Conservation (phyloP, 2,329 filamentous ascomycete genomes). For the Aspergillus niger region DNA sequence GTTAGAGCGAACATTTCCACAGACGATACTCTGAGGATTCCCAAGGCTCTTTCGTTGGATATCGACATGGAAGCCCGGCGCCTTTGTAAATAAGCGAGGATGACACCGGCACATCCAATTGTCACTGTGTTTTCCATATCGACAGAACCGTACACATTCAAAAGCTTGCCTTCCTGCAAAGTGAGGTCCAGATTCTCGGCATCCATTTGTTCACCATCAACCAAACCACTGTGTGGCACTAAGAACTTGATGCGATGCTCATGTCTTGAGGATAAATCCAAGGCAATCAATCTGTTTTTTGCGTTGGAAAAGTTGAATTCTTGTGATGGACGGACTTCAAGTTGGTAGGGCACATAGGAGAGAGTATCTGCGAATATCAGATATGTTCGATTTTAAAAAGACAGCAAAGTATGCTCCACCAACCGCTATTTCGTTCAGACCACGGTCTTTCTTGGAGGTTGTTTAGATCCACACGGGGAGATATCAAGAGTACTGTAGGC, state of each 20-base stretch:
- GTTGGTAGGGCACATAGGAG: constrained; percentile 58
- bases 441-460: constrained; percentile 43
- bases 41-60: constrained; percentile 58
- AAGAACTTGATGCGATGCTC: constrained; percentile 58
- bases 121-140: constrained; percentile 74
- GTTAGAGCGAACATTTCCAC: constrained; percentile 75
- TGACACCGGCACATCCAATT: constrained; percentile 82
- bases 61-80: constrained; percentile 64
- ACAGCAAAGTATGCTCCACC: constrained; percentile 16
- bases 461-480: constrained; percentile 56
- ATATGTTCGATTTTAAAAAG: background rate
- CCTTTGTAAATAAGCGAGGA: constrained; percentile 77
- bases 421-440: constrained; percentile 41
- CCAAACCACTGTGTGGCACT: constrained; percentile 60
- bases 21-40: constrained; percentile 62
- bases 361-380: constrained; percentile 43
- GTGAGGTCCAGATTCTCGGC: constrained; percentile 48
- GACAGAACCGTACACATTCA: constrained; percentile 70
- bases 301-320: constrained; percentile 73
- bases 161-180: constrained; percentile 63
- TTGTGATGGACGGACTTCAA: constrained; percentile 68
- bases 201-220: constrained; percentile 43
- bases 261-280: constrained; percentile 55
- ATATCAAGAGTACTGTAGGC: constrained; percentile 62
- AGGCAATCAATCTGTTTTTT: constrained; percentile 64